Base-by-base conservation (phyloP, 2,329 filamentous ascomycete genomes). In the Phaeosphaeriaceae sp. region DNA sequence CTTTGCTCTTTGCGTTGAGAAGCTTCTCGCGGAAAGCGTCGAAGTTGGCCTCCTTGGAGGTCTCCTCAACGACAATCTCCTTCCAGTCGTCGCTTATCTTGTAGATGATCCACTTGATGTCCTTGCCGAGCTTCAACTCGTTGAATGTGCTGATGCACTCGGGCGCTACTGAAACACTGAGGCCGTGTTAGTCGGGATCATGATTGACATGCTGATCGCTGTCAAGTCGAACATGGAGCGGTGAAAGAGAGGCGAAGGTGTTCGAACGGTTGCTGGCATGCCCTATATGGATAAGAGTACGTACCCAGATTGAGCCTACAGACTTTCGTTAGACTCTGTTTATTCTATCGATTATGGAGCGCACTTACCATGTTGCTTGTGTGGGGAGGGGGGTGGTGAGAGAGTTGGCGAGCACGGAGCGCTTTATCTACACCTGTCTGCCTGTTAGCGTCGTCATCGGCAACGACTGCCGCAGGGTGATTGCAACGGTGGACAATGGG, bases 21-120 rank as follows among this genome's bases (percentile, higher is more conserved):
- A 95, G 89, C 84, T 89, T 90, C 79, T 92, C 82, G 71, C 90
- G 89, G 86, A 93, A 92, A 65, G 73, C 80, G 57, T 90, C 86
- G 84, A 87, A 94, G 79, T 93, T 87, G 67, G 81, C 81, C 70
- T 88, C 84, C 61, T 81, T 81, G 58, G 88, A 90, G 54, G 87
- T 84, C 78, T 91, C 88, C 80, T 94, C 91, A 71, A 95, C 87
- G 58, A 91, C 88, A 77, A 95, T 92, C 81, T 92, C 81, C 81
- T 89, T 92, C 85, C 88, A 88, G 84, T 93, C 86, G 80, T 93
- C 90, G 66, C 88, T 89, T 77, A 95, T 88, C 86, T 93, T 92
- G 89, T 87, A 94, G 85, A 95, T 88, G 83, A 95, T 90, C 86
- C 87, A 96, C 83, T 92, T 93, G 71, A 78, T 74, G 83, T 88